phyloP scores from a whole-genome alignment of 768 basidiomycete genomes.

The Lactarius pseudohatsudake region DNA sequence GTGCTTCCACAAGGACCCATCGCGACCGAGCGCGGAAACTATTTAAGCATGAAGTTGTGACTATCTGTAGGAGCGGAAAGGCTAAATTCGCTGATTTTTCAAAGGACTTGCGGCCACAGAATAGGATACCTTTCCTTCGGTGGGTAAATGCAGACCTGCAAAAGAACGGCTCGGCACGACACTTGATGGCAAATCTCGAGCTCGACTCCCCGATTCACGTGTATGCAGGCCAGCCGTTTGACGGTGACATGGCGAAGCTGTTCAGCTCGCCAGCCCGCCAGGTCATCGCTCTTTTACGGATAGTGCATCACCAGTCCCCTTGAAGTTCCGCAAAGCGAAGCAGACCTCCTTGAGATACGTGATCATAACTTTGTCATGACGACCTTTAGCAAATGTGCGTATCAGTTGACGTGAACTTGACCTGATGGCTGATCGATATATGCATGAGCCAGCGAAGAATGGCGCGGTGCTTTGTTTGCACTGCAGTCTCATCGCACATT shows the following conservation, averaged over 20 bases:
- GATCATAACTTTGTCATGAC: constrained; percentile 89
- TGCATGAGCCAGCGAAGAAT: constrained; percentile 63
- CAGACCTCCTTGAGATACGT: constrained; percentile 53
- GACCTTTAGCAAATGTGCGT: constrained; percentile 86
- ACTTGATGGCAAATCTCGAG: constrained; percentile 44
- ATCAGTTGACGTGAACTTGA: neutral
- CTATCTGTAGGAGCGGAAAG: neutral
- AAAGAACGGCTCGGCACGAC: constrained; percentile 63
- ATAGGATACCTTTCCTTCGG: constrained; percentile 92
- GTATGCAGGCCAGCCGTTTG: neutral
- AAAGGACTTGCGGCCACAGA: constrained; percentile 83
- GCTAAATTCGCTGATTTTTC: constrained; percentile 8
- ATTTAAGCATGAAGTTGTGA: constrained; percentile 54
- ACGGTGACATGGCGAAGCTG: constrained; percentile 25
- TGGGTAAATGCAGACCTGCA: constrained; percentile 86
- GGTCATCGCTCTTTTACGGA: constrained; percentile 14
- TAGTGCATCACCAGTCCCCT: constrained; percentile 24
- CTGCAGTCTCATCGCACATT: constrained; percentile 87
- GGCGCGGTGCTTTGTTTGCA: constrained; percentile 84
- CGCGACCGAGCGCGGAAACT: constrained; percentile 83
- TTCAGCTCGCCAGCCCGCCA: constrained; percentile 27
- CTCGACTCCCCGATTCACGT: constrained; percentile 39
- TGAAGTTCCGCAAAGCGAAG: constrained; percentile 32
- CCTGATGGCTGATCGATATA: neutral
- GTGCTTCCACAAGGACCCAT: constrained; percentile 91